phyloP scores from a whole-genome alignment of 2,329 filamentous ascomycete species.

The Pyricularia grisea region DNA sequence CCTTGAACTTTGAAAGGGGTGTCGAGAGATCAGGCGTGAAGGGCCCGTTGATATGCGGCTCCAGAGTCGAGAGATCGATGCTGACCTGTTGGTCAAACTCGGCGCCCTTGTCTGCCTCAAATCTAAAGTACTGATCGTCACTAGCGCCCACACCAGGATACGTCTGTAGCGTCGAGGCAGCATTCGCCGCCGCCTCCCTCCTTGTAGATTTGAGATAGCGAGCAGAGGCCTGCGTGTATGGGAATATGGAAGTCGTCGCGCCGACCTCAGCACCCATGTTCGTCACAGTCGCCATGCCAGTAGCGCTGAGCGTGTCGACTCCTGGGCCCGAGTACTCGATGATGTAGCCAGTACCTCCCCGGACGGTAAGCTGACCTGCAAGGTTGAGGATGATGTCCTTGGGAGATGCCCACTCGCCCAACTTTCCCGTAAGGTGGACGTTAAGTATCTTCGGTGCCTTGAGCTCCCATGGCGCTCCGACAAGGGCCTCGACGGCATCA shows the following conservation, averaged over 20 bases:
- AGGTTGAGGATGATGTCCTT: constrained; percentile 93
- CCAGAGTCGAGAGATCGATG: constrained; percentile 81
- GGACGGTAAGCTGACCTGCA: constrained; percentile 81
- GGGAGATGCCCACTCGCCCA: constrained; percentile 85
- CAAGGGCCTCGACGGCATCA: constrained; percentile 92
- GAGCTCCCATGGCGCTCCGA: constrained; percentile 94
- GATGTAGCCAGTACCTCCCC: constrained; percentile 87
- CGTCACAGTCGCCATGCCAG: constrained; percentile 84
- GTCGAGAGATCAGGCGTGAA: constrained; percentile 95
- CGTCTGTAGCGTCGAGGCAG: constrained; percentile 51
- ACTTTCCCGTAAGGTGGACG: constrained; percentile 71
- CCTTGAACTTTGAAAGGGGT: constrained; percentile 81
- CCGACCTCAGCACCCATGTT: constrained; percentile 89
- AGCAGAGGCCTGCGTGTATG: constrained; percentile 74
- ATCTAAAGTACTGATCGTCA: constrained; percentile 47
- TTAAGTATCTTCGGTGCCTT: constrained; percentile 89
- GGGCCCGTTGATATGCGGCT: constrained; percentile 94
- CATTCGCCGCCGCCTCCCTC: constrained; percentile 58
- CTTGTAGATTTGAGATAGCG: constrained; percentile 84
- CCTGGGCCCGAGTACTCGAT: constrained; percentile 92
- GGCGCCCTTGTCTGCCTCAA: constrained; percentile 70
- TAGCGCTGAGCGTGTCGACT: constrained; percentile 79
- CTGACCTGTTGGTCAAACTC: constrained; percentile 86
- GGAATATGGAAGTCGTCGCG: constrained; percentile 93
- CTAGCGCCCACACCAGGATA: constrained; percentile 34